A percentile compares a stretch with the other conserved stretches of the same genome.
Evolutionary conservation across 2,329 filamentous ascomycete genomes (phyloP).

Genomic region (Cordyceps tenuipes): DNA sequence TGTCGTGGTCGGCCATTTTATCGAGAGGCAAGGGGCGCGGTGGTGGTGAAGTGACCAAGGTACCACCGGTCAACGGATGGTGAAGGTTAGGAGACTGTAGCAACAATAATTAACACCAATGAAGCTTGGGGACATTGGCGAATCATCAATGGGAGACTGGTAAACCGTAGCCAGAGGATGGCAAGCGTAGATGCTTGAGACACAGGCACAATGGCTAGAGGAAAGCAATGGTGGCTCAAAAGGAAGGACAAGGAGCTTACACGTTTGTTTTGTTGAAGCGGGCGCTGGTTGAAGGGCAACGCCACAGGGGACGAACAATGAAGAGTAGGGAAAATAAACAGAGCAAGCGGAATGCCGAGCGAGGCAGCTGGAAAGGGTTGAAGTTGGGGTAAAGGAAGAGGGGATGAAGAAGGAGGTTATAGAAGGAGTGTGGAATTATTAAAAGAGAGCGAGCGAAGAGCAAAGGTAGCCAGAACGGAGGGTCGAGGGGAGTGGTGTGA

Average conservation of each 20-base stretch:
- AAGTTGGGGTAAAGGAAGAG: background rate
- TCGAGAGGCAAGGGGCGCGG: slow-evolving; percentile 1
- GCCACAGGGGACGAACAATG: background rate
- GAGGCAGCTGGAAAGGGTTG: slow-evolving; percentile 4
- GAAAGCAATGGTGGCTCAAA: background rate
- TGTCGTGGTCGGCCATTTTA: slow-evolving; percentile 22
- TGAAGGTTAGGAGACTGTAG: background rate
- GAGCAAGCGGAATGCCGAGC: slow-evolving; percentile 1
- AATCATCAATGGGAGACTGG: background rate
- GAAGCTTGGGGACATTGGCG: too few species aligned
- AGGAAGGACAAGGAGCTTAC: background rate
- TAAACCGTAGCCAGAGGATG: background rate
- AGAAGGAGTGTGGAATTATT: background rate
- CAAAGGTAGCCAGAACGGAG: background rate
- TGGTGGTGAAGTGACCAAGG: background rate
- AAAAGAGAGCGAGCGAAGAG: background rate
- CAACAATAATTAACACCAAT: background rate
- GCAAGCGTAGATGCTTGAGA: background rate
- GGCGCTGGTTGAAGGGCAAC: slow-evolving; percentile 1
- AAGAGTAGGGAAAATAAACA: background rate
- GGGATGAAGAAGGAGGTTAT: background rate
- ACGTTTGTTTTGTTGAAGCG: slow-evolving; percentile 2
- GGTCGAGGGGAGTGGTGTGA: background rate
- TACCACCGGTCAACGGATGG: background rate
- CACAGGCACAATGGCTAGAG: background rate